Conservation (phyloP, 2,329 filamentous ascomycete genomes). For the Alternaria consortialis region DNA sequence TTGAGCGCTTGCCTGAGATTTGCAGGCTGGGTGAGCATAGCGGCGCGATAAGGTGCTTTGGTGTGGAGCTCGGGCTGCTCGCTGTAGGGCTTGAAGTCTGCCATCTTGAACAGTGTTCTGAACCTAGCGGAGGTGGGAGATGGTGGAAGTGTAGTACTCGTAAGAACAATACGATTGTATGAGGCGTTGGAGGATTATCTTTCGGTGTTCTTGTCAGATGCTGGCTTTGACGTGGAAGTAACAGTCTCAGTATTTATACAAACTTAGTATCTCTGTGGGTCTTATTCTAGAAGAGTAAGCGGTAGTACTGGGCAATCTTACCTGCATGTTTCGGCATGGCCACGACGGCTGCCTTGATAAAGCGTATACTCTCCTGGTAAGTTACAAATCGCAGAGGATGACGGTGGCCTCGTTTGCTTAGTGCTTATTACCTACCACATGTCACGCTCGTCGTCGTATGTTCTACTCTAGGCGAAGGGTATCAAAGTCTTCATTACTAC, state of each 20-base stretch:
- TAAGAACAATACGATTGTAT: no score
- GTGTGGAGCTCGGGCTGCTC: conserved; percentile 37
- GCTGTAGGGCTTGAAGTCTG: conserved; percentile 29
- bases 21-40: conserved; percentile 33
- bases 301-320: neutral
- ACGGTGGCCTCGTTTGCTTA: neutral
- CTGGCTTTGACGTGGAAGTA: neutral
- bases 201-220: neutral
- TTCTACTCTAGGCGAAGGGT: neutral
- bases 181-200: neutral
- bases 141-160: neutral
- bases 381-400: neutral
- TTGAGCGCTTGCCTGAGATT: conserved; percentile 33
- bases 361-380: neutral
- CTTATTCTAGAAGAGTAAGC: neutral
- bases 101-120: conserved; percentile 18
- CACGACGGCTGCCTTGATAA: conserved; percentile 2
- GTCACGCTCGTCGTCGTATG: neutral
- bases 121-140: neutral
- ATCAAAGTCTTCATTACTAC: neutral
- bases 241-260: neutral
- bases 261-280: neutral
- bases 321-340: neutral
- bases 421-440: conserved; percentile 9
- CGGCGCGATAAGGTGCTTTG: conserved; percentile 32